phyloP scores from a whole-genome alignment of 2,329 filamentous ascomycete genomes.

The Colletotrichum chrysophilum region DNA sequence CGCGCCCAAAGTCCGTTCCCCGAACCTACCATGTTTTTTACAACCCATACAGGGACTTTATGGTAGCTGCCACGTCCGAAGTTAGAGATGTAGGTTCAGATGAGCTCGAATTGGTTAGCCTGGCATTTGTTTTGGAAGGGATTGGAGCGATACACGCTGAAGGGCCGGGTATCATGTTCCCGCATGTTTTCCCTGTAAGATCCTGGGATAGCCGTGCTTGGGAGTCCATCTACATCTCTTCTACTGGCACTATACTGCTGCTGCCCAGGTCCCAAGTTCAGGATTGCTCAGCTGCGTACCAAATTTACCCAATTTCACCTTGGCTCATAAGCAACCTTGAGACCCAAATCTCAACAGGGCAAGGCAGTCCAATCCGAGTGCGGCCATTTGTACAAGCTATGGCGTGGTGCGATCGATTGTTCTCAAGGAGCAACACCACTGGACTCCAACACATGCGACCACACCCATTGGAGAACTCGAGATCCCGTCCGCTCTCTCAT shows the following conservation, averaged over 20 bases:
- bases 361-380: neutral
- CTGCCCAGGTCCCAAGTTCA: neutral
- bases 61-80: neutral
- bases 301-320: neutral
- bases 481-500: conserved; percentile 22
- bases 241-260: neutral
- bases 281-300: neutral
- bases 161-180: neutral
- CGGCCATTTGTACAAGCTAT: neutral
- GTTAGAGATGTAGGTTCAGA: neutral
- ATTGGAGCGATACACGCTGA: neutral
- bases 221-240: neutral
- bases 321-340: neutral
- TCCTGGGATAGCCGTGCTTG: neutral
- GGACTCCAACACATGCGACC: conserved; percentile 1
- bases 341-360: neutral
- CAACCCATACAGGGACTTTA: neutral
- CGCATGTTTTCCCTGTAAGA: neutral
- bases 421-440: neutral
- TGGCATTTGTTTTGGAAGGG: neutral
- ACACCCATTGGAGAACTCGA: conserved; percentile 19
- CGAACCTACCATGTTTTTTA: neutral
- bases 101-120: neutral
- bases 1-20: neutral
- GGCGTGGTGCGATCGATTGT: neutral